Conservation (phyloP, 495 filamentous ascomycete species). For the Paragyromitra xinjiangensis region DNA sequence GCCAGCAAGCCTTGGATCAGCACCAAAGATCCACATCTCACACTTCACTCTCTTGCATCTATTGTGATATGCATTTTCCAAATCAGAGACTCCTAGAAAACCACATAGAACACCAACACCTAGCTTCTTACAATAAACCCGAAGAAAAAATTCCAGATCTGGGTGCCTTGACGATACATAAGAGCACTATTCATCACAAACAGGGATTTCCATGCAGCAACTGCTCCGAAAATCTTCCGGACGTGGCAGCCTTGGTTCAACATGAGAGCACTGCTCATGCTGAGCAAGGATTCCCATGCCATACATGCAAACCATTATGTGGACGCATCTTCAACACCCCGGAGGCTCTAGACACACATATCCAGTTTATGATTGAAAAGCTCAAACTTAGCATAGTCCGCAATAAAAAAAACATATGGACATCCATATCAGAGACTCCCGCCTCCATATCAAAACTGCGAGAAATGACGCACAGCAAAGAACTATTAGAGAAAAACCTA, state of each 20-base stretch:
- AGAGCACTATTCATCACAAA: background rate
- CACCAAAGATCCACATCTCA: background rate
- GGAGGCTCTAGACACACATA: conserved; percentile 28
- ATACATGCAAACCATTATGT: conserved; percentile 30
- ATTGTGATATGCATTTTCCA: conserved; percentile 7
- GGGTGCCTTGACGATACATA: background rate
- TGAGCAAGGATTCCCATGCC: conserved; percentile 18
- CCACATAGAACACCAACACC: conserved; percentile 1
- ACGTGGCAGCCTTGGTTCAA: background rate
- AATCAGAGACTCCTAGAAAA: conserved; percentile 7
- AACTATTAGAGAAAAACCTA: conserved; percentile 24
- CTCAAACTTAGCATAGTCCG: conserved; percentile 12
- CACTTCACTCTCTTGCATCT: conserved; percentile 3
- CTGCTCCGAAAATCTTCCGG: background rate
- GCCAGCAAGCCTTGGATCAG: conserved; percentile 8
- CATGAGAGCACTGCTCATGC: background rate
- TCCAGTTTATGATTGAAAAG: conserved; percentile 23
- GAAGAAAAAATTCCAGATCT: background rate
- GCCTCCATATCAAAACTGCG: conserved; percentile 26
- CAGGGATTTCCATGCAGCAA: background rate
- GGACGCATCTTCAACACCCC: conserved; percentile 31
- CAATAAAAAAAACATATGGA: conserved; percentile 37
- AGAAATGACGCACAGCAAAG: conserved; percentile 33
- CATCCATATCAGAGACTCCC: conserved; percentile 30
- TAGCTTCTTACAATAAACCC: background rate